Base-by-base conservation (phyloP, 495 filamentous ascomycete species). In the Neurospora hispaniola region DNA sequence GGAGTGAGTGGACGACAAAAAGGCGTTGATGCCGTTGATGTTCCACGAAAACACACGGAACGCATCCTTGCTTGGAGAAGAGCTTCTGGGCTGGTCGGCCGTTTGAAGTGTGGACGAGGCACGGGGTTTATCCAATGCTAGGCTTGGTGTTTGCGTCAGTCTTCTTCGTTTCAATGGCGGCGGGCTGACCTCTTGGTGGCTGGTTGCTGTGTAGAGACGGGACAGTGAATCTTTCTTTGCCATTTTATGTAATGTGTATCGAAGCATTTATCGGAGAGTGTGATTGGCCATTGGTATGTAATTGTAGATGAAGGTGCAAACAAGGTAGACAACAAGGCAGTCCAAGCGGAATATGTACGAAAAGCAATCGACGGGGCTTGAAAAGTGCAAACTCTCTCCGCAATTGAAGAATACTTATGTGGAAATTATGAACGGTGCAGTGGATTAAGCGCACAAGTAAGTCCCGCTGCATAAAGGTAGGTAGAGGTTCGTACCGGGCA, bases 21-120 rank as follows among this genome's bases (percentile, higher is more conserved):
- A 85, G 0, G 84, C 79, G 3, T 69, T 62, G 12, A 88, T 83
- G 71, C 86, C 85, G 76, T 87, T 88, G 72, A 88, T 80, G 71
- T 87, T 88, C 85, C 85, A 87, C 0, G 83, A 82, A 72, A 83
- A 84, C 18, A 88, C 72, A 35, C 78, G 78, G 0, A 84, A 70
- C 7, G 73, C 23, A 12, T 59, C 44, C 10, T 18, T 20, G 46
- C 31, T 39, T 23, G 48, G 46, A 54, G 20, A 23, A 54, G 46
- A 23, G 10, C 46, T 54, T 23, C 9, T 54, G 23, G 46, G 11
- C 0, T 18, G 54, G 18, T 12, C 4, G 12, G 14, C 38, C 12
- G 42, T n/a, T 35, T 23, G 20, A 6, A 38, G 69, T 6, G 23
- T 23, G 23, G 70, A 69, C 4, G 18, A 18, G 10, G 71, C 18